Evolutionary conservation across 768 basidiomycete species (phyloP), one percentile per base, ranked within the genome.

Genomic region (Cystoderma amianthinum): DNA sequence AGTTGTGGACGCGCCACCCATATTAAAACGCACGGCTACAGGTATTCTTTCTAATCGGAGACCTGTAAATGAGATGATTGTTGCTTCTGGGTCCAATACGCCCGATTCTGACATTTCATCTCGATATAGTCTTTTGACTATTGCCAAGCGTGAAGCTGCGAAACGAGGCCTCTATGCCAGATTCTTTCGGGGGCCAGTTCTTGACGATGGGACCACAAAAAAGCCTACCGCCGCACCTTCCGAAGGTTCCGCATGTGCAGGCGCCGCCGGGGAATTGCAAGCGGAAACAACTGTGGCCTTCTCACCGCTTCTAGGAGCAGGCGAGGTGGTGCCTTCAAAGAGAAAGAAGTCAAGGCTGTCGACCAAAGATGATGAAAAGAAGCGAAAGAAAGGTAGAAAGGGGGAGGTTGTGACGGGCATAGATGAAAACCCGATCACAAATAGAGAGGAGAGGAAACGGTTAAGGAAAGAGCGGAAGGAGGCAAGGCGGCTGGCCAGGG

Each of bases 61-160:
- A 25, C 82, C 85, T 32, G 48, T 66, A 19, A 52, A 58, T 1
- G 76, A 76, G 34, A 69, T 74, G 6, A 64, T 74, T 17, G 71
- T 73, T 23, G 56, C 66, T 40, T 72, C 68, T 1, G 71, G 71
- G 39, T 55, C 54, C 9, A 57, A 58, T 40, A 76, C 70, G 12
- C 71, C 71, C 4, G 53, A 64, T 15, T 33, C 42, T 25, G 48
- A 46, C 11, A 40, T 49, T 16, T 47, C 44, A 5, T 62, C 68
- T 4, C 68, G 65, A 34, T 60, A 71, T 15, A 78, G 67, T 43
- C 59, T 90, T 10, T 54, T 91, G 40, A 65, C 76, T 0, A 58
- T 64, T 3, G 86, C 89, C 4, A 90, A 89, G 59, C 71, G 83
- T 34, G 85, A 90, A 48, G 80, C 86, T 7, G 93, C 91, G 0